Base-by-base conservation (phyloP, 805 yeast genomes). In the Pichia gijzeniarum region DNA sequence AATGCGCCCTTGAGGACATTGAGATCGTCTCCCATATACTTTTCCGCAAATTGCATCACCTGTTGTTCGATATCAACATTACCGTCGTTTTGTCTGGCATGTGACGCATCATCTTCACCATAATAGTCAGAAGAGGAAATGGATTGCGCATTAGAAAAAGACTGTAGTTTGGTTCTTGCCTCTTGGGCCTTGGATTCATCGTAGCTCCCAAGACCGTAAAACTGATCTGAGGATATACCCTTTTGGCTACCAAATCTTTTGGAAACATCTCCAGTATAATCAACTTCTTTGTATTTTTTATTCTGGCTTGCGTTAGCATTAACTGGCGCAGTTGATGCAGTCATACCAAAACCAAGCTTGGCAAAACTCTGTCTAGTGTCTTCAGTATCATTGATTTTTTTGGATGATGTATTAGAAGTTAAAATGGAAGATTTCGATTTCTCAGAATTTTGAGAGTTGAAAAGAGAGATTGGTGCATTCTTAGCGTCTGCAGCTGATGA, bases 201-300 rank as follows among this genome's bases (percentile, higher is more conserved):
- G 59, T 77, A 87, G 21, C 80, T 69, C 36, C 90, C 91, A 59
- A 95, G 81, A 17, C 96, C 96, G 64, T 93, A 93, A 58, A 77
- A 79, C 68, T 90, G 95, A 66, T 93, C 98, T 2, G 97, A 90
- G 0, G 98, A 93, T 52, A 93, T 93, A 40, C 90, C 96, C 74
- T 87, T 91, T 63, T 90, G 96, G 35, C 69, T 70, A 46, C 97
- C 97, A 61, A 76, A 93, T 68, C 88, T 86, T 58, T 70, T 72
- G 33, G 77, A 79, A 27, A 85, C 85, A 53, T 81, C 82, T 32
- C 93, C 93, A 1, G 88, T 79, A 61, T 84, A 84, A 54, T 73
- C 72, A 44, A 62, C 55, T 44, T 58, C 62, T 34, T 70, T 63
- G 28, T 57, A 52, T 44, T 53, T 59, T 47, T 57, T 61, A 30